Conservation (phyloP, 495 filamentous ascomycete genomes). For the Collariella sp. region DNA sequence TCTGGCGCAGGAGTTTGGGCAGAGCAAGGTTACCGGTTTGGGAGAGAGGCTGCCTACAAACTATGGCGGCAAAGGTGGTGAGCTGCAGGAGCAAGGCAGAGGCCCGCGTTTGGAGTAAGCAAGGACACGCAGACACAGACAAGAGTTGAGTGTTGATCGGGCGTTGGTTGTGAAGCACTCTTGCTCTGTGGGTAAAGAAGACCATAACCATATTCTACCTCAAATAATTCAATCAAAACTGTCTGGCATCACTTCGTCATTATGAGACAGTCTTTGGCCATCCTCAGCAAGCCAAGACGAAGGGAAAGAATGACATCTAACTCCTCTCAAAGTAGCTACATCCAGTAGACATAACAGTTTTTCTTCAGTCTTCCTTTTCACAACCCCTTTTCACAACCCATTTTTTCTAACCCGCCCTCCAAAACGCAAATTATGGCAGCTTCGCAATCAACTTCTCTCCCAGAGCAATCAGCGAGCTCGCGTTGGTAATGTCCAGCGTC, state of each 20-base stretch:
- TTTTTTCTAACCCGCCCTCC: no score
- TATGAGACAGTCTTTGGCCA: no score
- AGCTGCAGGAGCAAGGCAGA: constrained; percentile 33
- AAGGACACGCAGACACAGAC: background rate
- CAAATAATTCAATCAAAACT: background rate
- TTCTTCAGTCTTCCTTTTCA: no score
- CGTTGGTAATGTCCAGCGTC: constrained; percentile 11
- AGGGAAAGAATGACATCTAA: no score
- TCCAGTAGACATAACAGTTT: no score
- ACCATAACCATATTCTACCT: background rate
- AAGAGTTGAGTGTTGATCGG: background rate
- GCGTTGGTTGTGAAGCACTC: no score
- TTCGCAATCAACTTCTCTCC: constrained; percentile 10
- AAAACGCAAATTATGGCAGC: background rate
- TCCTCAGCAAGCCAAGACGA: no score
- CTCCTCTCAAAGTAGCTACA: no score
- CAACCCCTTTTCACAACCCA: no score
- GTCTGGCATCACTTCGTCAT: no score
- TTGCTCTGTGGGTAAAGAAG: background rate
- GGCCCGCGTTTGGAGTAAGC: constrained; percentile 19
- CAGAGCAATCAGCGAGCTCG: constrained; percentile 9
- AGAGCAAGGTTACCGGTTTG: constrained; percentile 38
- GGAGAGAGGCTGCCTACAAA: constrained; percentile 54
- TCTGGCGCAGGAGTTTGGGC: constrained; percentile 53
- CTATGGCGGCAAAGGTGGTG: constrained; percentile 64